Evolutionary conservation across 441 rosid species (phyloP).

Genomic region (Metrosideros polymorpha): DNA sequence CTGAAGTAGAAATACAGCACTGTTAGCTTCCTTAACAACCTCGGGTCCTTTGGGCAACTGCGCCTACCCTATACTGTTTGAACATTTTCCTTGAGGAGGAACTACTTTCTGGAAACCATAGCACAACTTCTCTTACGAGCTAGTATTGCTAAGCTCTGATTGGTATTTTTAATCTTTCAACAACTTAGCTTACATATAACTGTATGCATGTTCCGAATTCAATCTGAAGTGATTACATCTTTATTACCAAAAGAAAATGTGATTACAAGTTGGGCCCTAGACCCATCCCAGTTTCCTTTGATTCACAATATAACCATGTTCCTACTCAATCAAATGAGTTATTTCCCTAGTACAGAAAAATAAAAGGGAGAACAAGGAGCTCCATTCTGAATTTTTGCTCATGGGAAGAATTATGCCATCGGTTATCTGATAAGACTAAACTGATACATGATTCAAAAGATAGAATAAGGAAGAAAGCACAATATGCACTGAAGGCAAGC

Average conservation of each 20-base stretch:
- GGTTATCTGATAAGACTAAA: not conserved
- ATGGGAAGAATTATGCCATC: not conserved
- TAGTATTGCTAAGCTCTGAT: not conserved
- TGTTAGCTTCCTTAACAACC: not conserved
- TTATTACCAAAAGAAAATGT: not conserved
- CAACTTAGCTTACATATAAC: not conserved
- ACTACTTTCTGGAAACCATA: not conserved
- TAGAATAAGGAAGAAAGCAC: not conserved
- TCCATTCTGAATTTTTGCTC: not conserved
- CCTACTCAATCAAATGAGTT: not conserved
- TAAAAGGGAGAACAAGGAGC: not conserved
- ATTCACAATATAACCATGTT: not conserved
- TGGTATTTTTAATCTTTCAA: not conserved
- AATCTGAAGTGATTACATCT: not conserved
- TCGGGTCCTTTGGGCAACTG: not conserved
- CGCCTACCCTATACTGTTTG: not conserved
- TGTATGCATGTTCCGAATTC: not conserved
- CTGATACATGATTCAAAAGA: not conserved
- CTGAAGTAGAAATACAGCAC: constrained; percentile 15
- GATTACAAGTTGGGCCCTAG: not conserved
- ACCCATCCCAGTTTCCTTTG: not conserved
- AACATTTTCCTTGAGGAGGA: not conserved
- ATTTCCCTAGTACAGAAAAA: not conserved
- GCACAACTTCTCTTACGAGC: not conserved
- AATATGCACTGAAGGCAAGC: not conserved